Conservation (phyloP, 192 early-diverging fungal genomes). For the Coemansia umbellata region DNA sequence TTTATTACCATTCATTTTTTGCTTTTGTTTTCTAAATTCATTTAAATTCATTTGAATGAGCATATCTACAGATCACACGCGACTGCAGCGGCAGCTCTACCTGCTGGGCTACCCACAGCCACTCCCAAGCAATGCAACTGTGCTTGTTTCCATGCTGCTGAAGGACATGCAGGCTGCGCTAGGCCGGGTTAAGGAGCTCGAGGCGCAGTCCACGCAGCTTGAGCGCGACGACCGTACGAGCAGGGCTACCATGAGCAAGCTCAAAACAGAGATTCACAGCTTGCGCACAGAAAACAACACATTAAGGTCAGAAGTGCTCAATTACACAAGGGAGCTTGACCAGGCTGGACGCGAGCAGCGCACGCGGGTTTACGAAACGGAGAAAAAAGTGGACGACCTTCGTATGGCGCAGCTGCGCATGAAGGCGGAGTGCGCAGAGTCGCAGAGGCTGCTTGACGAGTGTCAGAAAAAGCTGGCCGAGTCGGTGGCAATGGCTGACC, state of each 20-base stretch:
- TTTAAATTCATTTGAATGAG: too few species aligned
- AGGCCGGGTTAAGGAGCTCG: slow-evolving; percentile 41
- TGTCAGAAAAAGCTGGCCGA: slow-evolving; percentile 19
- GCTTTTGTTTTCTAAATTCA: not conserved
- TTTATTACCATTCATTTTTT: too few species aligned
- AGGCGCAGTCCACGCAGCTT: slow-evolving; percentile 8
- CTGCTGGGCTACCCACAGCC: slow-evolving; percentile 41
- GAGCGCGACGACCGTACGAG: slow-evolving; percentile 40
- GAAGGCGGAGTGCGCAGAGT: slow-evolving; percentile 26
- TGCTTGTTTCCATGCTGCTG: slow-evolving; percentile 27
- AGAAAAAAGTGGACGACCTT: slow-evolving; percentile 25
- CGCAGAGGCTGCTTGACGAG: slow-evolving; percentile 16
- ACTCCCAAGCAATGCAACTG: slow-evolving; percentile 23
- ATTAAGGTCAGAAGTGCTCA: slow-evolving; percentile 35
- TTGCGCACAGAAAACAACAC: slow-evolving; percentile 46
- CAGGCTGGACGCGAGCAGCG: slow-evolving; percentile 21
- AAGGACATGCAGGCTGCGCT: slow-evolving; percentile 46
- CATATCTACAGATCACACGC: slow-evolving; percentile 21
- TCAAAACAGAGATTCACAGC: slow-evolving; percentile 18
- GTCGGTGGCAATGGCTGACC: slow-evolving; percentile 16
- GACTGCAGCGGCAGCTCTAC: slow-evolving; percentile 46
- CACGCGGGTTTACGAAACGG: slow-evolving; percentile 11
- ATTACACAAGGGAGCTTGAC: slow-evolving; percentile 29
- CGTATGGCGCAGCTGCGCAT: slow-evolving; percentile 27
- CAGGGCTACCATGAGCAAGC: slow-evolving; percentile 8